These are phyloP conservation scores for Ormosia emarginata DNA, from an alignment of 306 rosid genomes.

Conservation along the genomic window DNA sequence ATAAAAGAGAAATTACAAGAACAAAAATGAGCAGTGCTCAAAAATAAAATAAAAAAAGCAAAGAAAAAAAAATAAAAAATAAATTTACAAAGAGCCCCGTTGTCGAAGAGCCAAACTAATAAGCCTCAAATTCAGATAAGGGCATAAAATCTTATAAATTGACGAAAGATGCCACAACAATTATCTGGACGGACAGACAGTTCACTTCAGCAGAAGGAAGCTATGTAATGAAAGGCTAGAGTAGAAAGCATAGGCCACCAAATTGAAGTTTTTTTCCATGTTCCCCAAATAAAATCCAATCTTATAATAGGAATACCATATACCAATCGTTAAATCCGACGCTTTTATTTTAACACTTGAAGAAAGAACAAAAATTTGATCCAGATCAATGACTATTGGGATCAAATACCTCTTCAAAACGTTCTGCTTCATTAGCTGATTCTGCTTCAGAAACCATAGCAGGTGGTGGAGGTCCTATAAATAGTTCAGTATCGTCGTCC, in stretches of 20 bases:
- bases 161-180: background rate
- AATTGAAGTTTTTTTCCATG: background rate
- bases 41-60: background rate
- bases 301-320: background rate
- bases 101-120: background rate
- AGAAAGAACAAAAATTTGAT: background rate
- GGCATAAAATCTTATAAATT: background rate
- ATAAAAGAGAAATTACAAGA: background rate
- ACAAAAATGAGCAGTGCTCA: background rate
- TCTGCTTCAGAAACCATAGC: slow-evolving; percentile 84
- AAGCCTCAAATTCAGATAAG: background rate
- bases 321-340: background rate
- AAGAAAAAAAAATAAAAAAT: background rate
- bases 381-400: background rate
- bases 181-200: background rate
- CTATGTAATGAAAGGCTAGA: background rate
- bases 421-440: slow-evolving; percentile 91
- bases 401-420: slow-evolving; percentile 85
- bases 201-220: background rate
- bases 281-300: background rate
- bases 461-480: slow-evolving; percentile 90
- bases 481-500: slow-evolving; percentile 63
- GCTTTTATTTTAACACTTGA: background rate
- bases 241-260: slow-evolving; percentile 8
- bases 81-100: background rate